Conservation (phyloP, 768 basidiomycete species). For the Coprinopsis strossmayeri region DNA sequence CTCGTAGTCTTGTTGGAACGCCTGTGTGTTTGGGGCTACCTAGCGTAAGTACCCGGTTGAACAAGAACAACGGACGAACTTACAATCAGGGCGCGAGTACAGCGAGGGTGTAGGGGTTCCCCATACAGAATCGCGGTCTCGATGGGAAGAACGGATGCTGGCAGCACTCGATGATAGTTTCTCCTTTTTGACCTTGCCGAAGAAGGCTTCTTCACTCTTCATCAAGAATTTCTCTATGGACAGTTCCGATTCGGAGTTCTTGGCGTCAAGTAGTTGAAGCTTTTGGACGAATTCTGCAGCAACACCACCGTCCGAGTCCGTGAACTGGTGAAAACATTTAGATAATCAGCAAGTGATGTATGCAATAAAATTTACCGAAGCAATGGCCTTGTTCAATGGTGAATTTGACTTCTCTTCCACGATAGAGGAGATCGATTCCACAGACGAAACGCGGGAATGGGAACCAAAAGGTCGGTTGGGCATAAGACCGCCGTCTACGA, state of each 20-base stretch:
- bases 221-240: conserved; percentile 88
- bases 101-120: conserved; percentile 60
- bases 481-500: conserved; percentile 55
- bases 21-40: conserved; percentile 47
- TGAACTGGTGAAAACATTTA: conserved; percentile 59
- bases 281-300: conserved; percentile 86
- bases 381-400: conserved; percentile 90
- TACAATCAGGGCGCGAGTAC: conserved; percentile 74
- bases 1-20: conserved; percentile 37
- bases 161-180: conserved; percentile 72
- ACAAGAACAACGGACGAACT: conserved; percentile 22
- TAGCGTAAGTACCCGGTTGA: background rate
- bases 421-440: conserved; percentile 89
- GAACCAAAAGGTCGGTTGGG: conserved; percentile 73
- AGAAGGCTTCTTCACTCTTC: conserved; percentile 92
- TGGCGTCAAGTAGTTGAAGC: conserved; percentile 67
- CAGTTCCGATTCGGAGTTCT: conserved; percentile 86
- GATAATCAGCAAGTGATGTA: background rate
- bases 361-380: conserved; percentile 48
- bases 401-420: conserved; percentile 88
- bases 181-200: conserved; percentile 83
- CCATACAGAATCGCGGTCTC: conserved; percentile 81
- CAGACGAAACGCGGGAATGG: conserved; percentile 75
- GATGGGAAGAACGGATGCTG: conserved; percentile 68
- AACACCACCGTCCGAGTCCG: conserved; percentile 89